Evolutionary conservation across 345 rosid genomes (phyloP).

Genomic region (Camelina neglecta): DNA sequence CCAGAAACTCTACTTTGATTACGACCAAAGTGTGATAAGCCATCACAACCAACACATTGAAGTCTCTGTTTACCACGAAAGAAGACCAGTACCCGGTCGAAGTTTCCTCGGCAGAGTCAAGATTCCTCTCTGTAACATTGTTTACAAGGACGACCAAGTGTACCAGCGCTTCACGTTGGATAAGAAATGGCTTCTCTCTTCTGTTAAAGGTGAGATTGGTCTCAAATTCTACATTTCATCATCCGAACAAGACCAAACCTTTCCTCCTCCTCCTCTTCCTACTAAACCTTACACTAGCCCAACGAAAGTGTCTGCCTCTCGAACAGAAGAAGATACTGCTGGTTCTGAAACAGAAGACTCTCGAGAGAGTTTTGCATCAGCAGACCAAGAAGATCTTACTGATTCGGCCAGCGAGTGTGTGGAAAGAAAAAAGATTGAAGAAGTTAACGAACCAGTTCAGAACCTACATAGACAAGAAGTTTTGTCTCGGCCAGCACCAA

Average conservation of each 20-base stretch:
- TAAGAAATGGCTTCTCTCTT: constrained; percentile 51
- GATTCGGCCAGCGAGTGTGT: constrained; percentile 15
- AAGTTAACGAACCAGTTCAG: constrained; percentile 35
- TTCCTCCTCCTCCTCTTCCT: constrained; percentile 23
- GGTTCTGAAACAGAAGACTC: constrained; percentile 41
- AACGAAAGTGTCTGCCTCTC: constrained; percentile 23
- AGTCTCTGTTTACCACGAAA: constrained; percentile 56
- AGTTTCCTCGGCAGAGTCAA: constrained; percentile 57
- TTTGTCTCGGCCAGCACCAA: constrained; percentile 45
- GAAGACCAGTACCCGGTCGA: constrained; percentile 51
- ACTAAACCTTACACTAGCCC: constrained; percentile 8
- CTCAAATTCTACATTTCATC: constrained; percentile 47
- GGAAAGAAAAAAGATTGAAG: constrained; percentile 8
- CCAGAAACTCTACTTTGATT: constrained; percentile 57
- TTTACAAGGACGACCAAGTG: constrained; percentile 59
- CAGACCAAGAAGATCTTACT: constrained; percentile 33
- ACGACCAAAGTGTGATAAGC: constrained; percentile 34
- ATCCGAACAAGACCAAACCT: constrained; percentile 24
- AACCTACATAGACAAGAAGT: constrained; percentile 46
- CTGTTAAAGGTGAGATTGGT: constrained; percentile 67
- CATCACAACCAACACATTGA: constrained; percentile 43
- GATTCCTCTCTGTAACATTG: constrained; percentile 51
- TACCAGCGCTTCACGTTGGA: constrained; percentile 52
- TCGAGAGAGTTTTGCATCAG: constrained; percentile 32
- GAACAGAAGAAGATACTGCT: constrained; percentile 37